Base-by-base conservation (phyloP, 306 rosid genomes). In the Ormosia emarginata region DNA sequence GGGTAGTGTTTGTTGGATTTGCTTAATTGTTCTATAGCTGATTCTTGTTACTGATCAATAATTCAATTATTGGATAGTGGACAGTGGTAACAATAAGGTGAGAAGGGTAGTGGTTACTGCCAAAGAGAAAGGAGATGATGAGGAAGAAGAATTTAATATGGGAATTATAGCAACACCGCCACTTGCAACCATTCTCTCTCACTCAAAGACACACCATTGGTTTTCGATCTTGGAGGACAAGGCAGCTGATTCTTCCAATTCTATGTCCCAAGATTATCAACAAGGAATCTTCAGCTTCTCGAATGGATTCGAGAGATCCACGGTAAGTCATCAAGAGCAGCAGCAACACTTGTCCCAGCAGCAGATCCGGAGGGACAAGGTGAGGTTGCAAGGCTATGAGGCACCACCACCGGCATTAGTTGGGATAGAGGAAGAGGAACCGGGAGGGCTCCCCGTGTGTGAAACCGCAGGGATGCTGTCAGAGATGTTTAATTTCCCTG, bases 251-350 rank as follows among this genome's bases (percentile, higher is more conserved):
- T 79, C 41, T 41, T 49, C 82, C 30, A 90, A 85, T 84, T 91
- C 93, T 95, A 95, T 95, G 98, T 95, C 98, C 90, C 98, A 93
- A 36, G 95, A 95, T 75, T 92, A 86, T 82, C 94, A 91, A 2
- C 92, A 88, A 77, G 91, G 92, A 83, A 89, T 92, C 89, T 91
- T 90, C 88, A 72, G 81, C 67, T 90, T 89, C 90, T 69, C 94
- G 50, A 95, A 95, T 88, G 97, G 92, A 78, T 95, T 91, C 79
- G 98, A 95, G 69, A 90, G 97, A 86, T 81, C 97, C 8, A 41
- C 87, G 15, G 71, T 79, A 58, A 46, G 85, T 3, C 74, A 74
- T 5, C 85, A 83, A 43, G 85, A 86, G 12, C 87, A 84, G 17
- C 89, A 85, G 41, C 85, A 83, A 2, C 52, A 24, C 24, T 24